Base-by-base conservation (phyloP, 2,329 filamentous ascomycete species). In the Ilyonectria robusta region DNA sequence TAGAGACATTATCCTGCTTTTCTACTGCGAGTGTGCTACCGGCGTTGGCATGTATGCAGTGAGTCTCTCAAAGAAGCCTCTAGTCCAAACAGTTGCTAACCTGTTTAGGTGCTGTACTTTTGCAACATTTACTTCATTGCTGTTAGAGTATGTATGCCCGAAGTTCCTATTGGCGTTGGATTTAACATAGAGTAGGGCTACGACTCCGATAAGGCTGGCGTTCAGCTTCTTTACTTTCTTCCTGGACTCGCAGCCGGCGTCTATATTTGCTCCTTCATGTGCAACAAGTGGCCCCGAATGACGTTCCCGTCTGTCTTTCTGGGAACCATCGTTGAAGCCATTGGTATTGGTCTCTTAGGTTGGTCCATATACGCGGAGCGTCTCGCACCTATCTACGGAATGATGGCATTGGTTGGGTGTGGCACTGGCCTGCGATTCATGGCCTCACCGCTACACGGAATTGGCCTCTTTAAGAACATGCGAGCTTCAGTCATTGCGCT, bases 61-160 rank as follows among this genome's bases (percentile, higher is more conserved):
- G 66, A 78, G 79, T 64, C 6, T 42, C 10, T n/a, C 2, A 10
- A n/a, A 17, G 19, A 35, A 3, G 23, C 29, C 6, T 2, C 23
- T 21, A 15, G 3, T 8, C 17, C 8, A 26, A 5, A 74, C 74
- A 80, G 0, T 78, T 84, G 70, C 85, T 75, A 82, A 85, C 13
- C 42, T 47, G 21, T 31, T 40, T 26, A 80, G 79, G 87, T 90
- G 1, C 87, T 92, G 70, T 93, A 93, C 77, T 93, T 92, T 71
- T 88, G 91, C 70, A 88, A 88, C 17, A 85, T 92, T 19, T 93
- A 92, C 77, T 93, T 92, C 76, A 87, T 88, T 2, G 79, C 91
- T 17, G 90, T 92, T 4, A 77, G 78, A 72, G 80, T 79, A 68
- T 57, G 72, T 65, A 35, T 35, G 8, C 8, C n/a, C 47, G 4